Evolutionary conservation across 2,329 filamentous ascomycete species (phyloP).

Genomic region (Bimuria novae-zelandiae): DNA sequence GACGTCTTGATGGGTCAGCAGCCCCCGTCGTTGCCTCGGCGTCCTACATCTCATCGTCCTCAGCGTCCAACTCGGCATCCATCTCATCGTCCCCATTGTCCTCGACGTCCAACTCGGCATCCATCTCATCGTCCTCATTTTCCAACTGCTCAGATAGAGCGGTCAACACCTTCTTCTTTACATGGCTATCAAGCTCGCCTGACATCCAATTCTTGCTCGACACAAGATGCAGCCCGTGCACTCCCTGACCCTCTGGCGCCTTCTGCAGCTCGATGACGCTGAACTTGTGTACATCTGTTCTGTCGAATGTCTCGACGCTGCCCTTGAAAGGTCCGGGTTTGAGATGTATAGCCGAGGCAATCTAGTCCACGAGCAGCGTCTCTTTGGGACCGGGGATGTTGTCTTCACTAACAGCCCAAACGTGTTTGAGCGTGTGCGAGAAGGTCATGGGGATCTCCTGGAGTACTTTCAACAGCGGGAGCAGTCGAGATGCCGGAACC

Average conservation of each 20-base stretch:
- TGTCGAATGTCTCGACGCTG: neutral
- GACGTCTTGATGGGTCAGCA: too few relatives aligned
- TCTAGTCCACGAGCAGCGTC: conserved; percentile 7
- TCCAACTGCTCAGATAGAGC: too few relatives aligned
- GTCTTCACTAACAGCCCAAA: neutral
- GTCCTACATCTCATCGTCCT: too few relatives aligned
- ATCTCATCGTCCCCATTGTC: too few relatives aligned
- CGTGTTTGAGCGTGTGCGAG: neutral
- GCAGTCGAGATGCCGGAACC: neutral
- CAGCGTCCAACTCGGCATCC: too few relatives aligned
- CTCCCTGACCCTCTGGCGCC: neutral
- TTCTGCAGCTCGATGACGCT: neutral
- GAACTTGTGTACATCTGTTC: neutral
- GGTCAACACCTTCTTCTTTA: neutral
- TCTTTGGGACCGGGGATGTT: neutral
- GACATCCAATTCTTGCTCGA: conserved; percentile 6
- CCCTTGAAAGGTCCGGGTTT: neutral
- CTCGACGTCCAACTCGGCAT: too few relatives aligned
- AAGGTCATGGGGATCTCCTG: neutral
- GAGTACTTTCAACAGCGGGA: neutral
- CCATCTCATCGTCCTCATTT: too few relatives aligned
- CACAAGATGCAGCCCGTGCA: neutral
- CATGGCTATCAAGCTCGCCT: neutral
- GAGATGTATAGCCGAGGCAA: neutral
- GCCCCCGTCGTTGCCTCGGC: too few relatives aligned